Evolutionary conservation across 768 basidiomycete genomes (phyloP).

Genomic region (Rhodotorula kratochvilovae): DNA sequence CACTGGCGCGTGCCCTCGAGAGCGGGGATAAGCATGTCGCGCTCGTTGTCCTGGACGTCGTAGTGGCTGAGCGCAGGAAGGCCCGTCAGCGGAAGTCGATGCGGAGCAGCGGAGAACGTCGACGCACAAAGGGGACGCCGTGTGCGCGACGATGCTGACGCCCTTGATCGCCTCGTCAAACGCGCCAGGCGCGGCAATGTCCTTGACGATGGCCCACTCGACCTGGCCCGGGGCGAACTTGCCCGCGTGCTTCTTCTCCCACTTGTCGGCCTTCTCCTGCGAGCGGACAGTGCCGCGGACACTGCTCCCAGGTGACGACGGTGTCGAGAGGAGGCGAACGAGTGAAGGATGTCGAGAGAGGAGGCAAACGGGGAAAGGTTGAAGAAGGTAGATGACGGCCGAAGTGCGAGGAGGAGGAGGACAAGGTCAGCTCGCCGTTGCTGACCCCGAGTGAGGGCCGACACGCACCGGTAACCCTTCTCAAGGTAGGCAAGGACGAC

Average conservation of each 20-base stretch:
- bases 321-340: too few relatives aligned
- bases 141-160: slow-evolving; percentile 66
- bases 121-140: slow-evolving; percentile 58
- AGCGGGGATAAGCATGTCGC: slow-evolving; percentile 24
- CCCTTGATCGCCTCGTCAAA: slow-evolving; percentile 76
- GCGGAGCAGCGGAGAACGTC: background rate
- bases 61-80: background rate
- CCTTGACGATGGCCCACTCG: slow-evolving; percentile 63
- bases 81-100: background rate
- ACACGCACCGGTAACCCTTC: slow-evolving; percentile 11
- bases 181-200: slow-evolving; percentile 58
- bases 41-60: slow-evolving; percentile 22
- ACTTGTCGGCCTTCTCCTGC: slow-evolving; percentile 57
- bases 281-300: slow-evolving; percentile 67
- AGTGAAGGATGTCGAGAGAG: too few relatives aligned
- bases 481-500: slow-evolving; percentile 9
- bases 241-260: slow-evolving; percentile 54
- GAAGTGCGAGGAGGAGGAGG: too few relatives aligned
- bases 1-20: slow-evolving; percentile 11
- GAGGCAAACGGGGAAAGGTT: too few relatives aligned
- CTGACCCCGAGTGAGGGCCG: too few relatives aligned
- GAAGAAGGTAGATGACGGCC: too few relatives aligned
- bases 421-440: background rate
- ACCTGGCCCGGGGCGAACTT: slow-evolving; percentile 48
- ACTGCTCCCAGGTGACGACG: slow-evolving; percentile 3